These are phyloP conservation scores for Saturnispora sanitii DNA, from an alignment of 805 yeast species.

Conservation along the genomic window DNA sequence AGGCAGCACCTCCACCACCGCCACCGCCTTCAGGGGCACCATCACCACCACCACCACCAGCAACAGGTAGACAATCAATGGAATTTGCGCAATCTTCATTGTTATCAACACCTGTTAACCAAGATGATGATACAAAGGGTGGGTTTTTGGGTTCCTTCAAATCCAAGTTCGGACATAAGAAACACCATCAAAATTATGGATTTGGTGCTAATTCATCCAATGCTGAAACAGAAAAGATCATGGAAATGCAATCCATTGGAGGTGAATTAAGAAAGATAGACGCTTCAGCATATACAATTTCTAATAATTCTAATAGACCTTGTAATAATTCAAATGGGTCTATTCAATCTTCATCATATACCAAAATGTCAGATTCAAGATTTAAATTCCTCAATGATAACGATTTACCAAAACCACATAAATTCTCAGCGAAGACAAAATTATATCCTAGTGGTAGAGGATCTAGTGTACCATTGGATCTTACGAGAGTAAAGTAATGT, in stretches of 20 bases:
- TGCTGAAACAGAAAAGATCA: conserved; percentile 18
- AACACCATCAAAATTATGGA: conserved; percentile 9
- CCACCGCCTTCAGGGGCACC: conserved; percentile 30
- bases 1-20: conserved; percentile 27
- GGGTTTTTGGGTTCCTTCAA: conserved; percentile 8
- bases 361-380: conserved; percentile 60
- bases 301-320: conserved; percentile 22
- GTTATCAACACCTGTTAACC: conserved; percentile 6
- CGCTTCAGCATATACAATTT: conserved; percentile 56
- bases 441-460: conserved; percentile 95
- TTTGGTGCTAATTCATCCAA: conserved; percentile 8
- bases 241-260: conserved; percentile 38
- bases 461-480: conserved; percentile 75
- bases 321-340: conserved; percentile 12
- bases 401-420: conserved; percentile 82
- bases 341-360: conserved; percentile 13
- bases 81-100: conserved; percentile 2
- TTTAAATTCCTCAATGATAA: conserved; percentile 58
- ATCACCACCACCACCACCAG: conserved; percentile 26
- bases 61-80: conserved; percentile 7
- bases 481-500: conserved; percentile 22
- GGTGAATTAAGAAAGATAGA: conserved; percentile 49
- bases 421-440: conserved; percentile 59
- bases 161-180: conserved; percentile 13
- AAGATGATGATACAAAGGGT: conserved; percentile 4